These are phyloP conservation scores for Raddia guianensis DNA, from an alignment of 176 grass and related monocot species.

Conservation along the genomic window DNA sequence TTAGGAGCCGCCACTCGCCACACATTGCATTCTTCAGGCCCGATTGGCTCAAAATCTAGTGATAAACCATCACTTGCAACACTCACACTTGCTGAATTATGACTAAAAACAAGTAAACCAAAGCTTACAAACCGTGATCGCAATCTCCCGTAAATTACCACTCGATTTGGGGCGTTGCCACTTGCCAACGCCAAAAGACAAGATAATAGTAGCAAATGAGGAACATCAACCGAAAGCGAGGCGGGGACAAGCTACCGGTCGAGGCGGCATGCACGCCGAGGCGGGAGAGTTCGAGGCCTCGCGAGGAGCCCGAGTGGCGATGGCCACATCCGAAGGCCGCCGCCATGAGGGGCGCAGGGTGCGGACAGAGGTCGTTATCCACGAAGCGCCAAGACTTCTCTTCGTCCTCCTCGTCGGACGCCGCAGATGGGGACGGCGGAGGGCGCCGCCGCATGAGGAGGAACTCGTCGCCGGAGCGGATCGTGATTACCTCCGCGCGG, in stretches of 20 bases:
- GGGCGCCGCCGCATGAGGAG: slow-evolving; percentile 56
- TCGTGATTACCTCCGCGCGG: slow-evolving; percentile 63
- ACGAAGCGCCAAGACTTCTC: slow-evolving; percentile 65
- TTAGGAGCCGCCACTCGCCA: slow-evolving; percentile 56
- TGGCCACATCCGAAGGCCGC: slow-evolving; percentile 35
- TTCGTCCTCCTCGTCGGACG: slow-evolving; percentile 29
- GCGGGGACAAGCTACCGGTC: slow-evolving; percentile 45
- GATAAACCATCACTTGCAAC: not conserved
- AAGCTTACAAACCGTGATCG: not conserved
- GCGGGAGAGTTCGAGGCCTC: slow-evolving; percentile 51
- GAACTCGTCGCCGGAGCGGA: slow-evolving; percentile 57
- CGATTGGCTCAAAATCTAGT: slow-evolving; percentile 57
- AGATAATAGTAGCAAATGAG: not conserved
- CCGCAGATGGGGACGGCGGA: slow-evolving; percentile 41
- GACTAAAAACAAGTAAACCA: not conserved
- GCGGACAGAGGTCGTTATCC: slow-evolving; percentile 81
- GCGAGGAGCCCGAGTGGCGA: slow-evolving; percentile 37
- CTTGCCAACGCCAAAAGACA: not conserved
- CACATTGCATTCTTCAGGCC: slow-evolving; percentile 36
- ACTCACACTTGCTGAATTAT: not conserved
- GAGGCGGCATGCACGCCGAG: slow-evolving; percentile 63
- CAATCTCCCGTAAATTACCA: not conserved
- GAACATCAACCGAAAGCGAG: not conserved
- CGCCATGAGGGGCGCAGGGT: slow-evolving; percentile 42
- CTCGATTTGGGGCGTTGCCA: slow-evolving; percentile 1